phyloP scores from a whole-genome alignment of 495 filamentous ascomycete genomes.

The Talaromyces ruber region DNA sequence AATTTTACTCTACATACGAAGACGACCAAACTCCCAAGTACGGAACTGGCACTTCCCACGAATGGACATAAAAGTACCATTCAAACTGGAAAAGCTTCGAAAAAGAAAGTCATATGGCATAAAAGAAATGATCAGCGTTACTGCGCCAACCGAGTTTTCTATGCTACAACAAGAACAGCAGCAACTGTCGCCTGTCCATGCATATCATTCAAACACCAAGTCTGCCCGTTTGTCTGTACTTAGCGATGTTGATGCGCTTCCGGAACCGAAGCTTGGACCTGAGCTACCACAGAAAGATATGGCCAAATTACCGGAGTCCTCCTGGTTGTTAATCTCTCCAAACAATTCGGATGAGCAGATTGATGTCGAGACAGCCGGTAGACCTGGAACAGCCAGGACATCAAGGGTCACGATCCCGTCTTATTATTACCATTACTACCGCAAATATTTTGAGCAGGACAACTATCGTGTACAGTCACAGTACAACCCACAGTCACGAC shows the following conservation, averaged over 20 bases:
- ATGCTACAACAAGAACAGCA: not conserved
- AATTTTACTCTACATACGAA: not conserved
- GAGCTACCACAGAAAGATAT: not conserved
- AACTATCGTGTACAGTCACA: not conserved
- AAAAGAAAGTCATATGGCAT: not conserved
- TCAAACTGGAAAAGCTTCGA: not conserved
- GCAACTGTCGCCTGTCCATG: not conserved
- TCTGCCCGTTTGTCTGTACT: not conserved
- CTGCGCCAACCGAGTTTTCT: not conserved
- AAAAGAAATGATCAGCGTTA: not conserved
- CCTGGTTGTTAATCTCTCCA: not conserved
- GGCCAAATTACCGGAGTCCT: not conserved
- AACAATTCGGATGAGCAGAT: not conserved
- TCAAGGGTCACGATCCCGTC: conserved; percentile 3
- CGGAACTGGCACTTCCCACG: not conserved
- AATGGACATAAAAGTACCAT: not conserved
- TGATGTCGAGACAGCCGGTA: not conserved
- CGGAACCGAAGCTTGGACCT: not conserved
- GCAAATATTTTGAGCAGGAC: not conserved
- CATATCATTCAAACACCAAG: not conserved
- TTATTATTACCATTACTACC: not conserved
- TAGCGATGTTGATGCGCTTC: not conserved
- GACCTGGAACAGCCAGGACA: not conserved
- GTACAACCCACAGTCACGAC: not conserved
- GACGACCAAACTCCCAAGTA: not conserved